Base-by-base conservation (phyloP, 2,329 filamentous ascomycete species). In the Pseudohalonectria lignicola region DNA sequence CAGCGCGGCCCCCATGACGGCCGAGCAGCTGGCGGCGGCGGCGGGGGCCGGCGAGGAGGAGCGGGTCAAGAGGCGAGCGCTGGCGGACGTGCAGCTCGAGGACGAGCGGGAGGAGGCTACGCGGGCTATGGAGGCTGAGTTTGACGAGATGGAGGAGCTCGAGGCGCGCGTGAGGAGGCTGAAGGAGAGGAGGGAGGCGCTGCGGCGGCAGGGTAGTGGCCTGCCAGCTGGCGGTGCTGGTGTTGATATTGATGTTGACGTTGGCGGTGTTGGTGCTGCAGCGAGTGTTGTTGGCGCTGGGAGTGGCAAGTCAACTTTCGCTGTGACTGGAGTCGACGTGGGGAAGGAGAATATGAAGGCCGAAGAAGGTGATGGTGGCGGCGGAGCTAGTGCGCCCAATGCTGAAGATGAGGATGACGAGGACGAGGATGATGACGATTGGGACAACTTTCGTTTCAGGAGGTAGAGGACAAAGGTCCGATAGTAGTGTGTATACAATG, bases 91-190 rank as follows among this genome's bases (percentile, higher is more conserved):
- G 3, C 63, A 75, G 47, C 53, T 77, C 1, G 71, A 72, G 40
- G 80, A 79, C 29, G 83, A 87, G 53, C 74, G 74, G 40, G 85
- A 92, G 53, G 85, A 92, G 49, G 84, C 85, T 2, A 74, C 72
- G 31, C 69, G 80, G 17, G 76, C 80, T 21, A 60, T 88, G 40
- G 81, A 86, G 56, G 75, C 79, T 30, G 85, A 90, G 55, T 82
- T 90, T 47, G 83, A 86, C 41, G 79, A 87, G 53, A 90, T 90
- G 84, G 79, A 83, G 52, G 74, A 79, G 51, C 67, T 90, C 33
- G 85, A 90, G 55, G 74, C 75, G 37, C 72, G 83, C 6, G 80
- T 90, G 11, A 67, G 69, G 42, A 69, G 67, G 43, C 57, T 90
- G 39, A 81, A 83, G 53, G 76, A 84, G 52, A 77, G 76, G 55